These are phyloP conservation scores for Lantana camara DNA, from an alignment of 257 asterid species.

Conservation along the genomic window DNA sequence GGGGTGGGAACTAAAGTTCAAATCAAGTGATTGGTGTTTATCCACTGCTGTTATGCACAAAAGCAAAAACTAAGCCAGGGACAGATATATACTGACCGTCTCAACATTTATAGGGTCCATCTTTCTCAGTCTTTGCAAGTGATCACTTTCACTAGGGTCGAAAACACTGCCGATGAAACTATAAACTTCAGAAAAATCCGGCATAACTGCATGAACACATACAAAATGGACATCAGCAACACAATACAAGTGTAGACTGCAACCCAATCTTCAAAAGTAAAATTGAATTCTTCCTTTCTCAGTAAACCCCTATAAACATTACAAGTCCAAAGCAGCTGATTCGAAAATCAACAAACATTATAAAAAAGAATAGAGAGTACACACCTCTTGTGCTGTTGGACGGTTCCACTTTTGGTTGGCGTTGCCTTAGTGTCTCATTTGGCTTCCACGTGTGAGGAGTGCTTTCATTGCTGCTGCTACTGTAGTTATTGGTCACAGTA, in stretches of 20 bases:
- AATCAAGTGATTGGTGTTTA: not conserved
- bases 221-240: not conserved
- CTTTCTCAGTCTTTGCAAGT: constrained; percentile 56
- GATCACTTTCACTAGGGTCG: constrained; percentile 49
- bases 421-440: constrained; percentile 37
- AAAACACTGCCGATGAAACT: constrained; percentile 78
- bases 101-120: constrained; percentile 78
- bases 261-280: too few species aligned
- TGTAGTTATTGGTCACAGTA: constrained; percentile 42
- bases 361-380: constrained; percentile 15
- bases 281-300: too few species aligned
- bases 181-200: constrained; percentile 86
- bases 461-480: constrained; percentile 75
- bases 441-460: constrained; percentile 40
- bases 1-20: too few species aligned
- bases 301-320: too few species aligned
- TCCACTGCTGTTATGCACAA: too few species aligned
- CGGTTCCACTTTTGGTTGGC: constrained; percentile 35
- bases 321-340: too few species aligned
- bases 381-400: constrained; percentile 52
- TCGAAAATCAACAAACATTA: too few species aligned
- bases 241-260: too few species aligned
- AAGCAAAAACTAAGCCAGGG: not conserved
- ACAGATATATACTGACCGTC: constrained; percentile 60
- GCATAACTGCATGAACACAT: constrained; percentile 51